phyloP scores from a whole-genome alignment of 2,329 filamentous ascomycete genomes.

The Lecanoromycetidae sp. region DNA sequence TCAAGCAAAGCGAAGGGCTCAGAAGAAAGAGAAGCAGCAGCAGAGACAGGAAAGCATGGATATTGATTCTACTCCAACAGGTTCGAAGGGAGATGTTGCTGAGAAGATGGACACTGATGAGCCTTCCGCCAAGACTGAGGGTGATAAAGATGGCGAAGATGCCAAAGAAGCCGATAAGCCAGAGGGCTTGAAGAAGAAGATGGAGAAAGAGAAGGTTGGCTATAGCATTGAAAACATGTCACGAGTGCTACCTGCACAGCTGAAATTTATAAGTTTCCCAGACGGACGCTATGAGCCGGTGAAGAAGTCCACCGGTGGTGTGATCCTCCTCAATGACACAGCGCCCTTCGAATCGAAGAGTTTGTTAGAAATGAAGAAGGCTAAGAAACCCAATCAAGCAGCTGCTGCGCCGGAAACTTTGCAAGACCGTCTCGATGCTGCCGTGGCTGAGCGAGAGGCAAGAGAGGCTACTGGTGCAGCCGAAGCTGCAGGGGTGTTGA shows the following conservation, averaged over 20 bases:
- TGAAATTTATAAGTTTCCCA: slow-evolving; percentile 92
- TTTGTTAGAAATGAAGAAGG: slow-evolving; percentile 76
- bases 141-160: slow-evolving; percentile 31
- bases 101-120: slow-evolving; percentile 73
- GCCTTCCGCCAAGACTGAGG: slow-evolving; percentile 49
- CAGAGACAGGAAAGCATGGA: slow-evolving; percentile 92
- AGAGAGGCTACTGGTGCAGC: slow-evolving; percentile 40
- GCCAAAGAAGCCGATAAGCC: slow-evolving; percentile 14
- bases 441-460: slow-evolving; percentile 25
- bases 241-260: slow-evolving; percentile 76
- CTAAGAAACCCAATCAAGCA: slow-evolving; percentile 47
- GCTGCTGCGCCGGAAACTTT: slow-evolving; percentile 35
- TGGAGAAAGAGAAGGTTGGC: slow-evolving; percentile 66
- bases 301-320: slow-evolving; percentile 86
- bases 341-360: slow-evolving; percentile 65
- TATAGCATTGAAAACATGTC: slow-evolving; percentile 97
- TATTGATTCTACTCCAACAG: slow-evolving; percentile 66
- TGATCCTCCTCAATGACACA: slow-evolving; percentile 80
- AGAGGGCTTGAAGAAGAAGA: slow-evolving; percentile 18
- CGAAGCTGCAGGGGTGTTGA: slow-evolving; percentile 67
- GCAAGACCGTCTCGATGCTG: slow-evolving; percentile 33
- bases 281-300: slow-evolving; percentile 86
- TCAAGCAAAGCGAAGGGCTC: slow-evolving; percentile 86
- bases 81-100: slow-evolving; percentile 51
- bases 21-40: slow-evolving; percentile 86